phyloP scores from a whole-genome alignment of 139 green algal genomes.

The Picochlorum sp. region DNA sequence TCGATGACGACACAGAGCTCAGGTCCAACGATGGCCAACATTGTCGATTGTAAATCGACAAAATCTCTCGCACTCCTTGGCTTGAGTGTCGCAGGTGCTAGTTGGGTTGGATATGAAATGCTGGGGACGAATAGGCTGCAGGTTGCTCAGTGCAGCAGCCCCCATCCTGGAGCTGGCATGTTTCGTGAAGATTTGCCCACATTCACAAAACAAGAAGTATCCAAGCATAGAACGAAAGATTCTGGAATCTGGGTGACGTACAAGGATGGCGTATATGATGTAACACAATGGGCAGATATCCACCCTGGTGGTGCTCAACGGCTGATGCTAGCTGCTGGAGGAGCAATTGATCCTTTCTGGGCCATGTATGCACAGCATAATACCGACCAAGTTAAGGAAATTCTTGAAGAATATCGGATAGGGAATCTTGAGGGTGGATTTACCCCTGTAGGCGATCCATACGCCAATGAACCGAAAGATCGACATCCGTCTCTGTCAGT shows the following conservation, averaged over 20 bases:
- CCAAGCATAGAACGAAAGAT: constrained; percentile 51
- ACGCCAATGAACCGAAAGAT: constrained; percentile 51
- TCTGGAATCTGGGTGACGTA: constrained; percentile 78
- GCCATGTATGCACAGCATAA: constrained; percentile 75
- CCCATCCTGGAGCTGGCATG: background rate
- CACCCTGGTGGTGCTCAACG: constrained; percentile 49
- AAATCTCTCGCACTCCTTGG: too few species aligned
- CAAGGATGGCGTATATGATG: constrained; percentile 79
- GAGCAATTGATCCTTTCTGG: constrained; percentile 81
- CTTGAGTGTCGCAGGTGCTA: too few species aligned
- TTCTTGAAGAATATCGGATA: constrained; percentile 70
- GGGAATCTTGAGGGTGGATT: constrained; percentile 38
- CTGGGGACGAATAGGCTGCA: too few species aligned
- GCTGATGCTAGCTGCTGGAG: constrained; percentile 77
- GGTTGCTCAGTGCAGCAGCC: background rate
- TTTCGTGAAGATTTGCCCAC: background rate
- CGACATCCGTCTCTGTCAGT: constrained; percentile 49
- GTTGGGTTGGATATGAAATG: too few species aligned
- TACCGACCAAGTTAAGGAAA: constrained; percentile 40
- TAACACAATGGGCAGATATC: constrained; percentile 43
- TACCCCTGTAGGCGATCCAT: constrained; percentile 44
- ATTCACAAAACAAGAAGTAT: constrained; percentile 55
- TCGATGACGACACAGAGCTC: too few species aligned
- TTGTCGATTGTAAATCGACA: too few species aligned
- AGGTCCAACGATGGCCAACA: too few species aligned